Percentiles rank a stretch among this genome's conserved stretches.
Conservation (phyloP, 371 early-diverging fungal genomes). For the Quaeritorhiza haematococci region DNA sequence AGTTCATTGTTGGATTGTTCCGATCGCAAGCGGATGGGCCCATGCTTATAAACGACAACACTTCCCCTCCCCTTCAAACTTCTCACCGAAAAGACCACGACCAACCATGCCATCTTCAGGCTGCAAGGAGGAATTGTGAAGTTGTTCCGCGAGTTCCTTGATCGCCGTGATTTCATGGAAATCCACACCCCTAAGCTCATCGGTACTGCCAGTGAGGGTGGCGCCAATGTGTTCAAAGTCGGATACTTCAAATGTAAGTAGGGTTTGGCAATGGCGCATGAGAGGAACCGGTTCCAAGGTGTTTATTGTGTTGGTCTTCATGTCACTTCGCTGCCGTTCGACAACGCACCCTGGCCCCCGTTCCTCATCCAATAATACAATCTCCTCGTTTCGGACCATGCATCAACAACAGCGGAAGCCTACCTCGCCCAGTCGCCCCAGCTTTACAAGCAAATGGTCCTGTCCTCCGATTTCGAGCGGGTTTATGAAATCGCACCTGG, state of each 20-base stretch:
- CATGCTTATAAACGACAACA: not conserved
- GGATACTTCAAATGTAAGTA: constrained; percentile 88
- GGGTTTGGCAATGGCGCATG: too few relatives aligned
- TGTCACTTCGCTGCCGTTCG: too few relatives aligned
- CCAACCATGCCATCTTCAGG: constrained; percentile 97
- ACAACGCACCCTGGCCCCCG: not conserved
- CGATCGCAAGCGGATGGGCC: not conserved
- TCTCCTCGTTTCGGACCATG: not conserved
- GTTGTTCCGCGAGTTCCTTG: constrained; percentile 92
- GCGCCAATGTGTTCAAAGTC: constrained; percentile 97
- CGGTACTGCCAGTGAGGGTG: constrained; percentile 96
- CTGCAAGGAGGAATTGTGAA: constrained; percentile 92
- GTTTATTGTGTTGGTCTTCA: not conserved
- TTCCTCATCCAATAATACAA: constrained; percentile 1
- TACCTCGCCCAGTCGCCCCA: constrained; percentile 99
- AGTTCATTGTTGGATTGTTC: not conserved
- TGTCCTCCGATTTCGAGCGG: constrained; percentile 95
- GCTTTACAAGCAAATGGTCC: constrained; percentile 99
- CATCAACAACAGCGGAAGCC: constrained; percentile 58
- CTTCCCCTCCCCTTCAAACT: not conserved
- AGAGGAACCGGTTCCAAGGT: too few relatives aligned
- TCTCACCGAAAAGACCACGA: constrained; percentile 59
- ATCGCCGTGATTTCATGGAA: constrained; percentile 84
- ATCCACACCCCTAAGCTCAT: constrained; percentile 99
- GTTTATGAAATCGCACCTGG: constrained; percentile 98